Evolutionary conservation across 164 flowering plant genomes (phyloP), one percentile per base, ranked within the genome.

Genomic region (Chloranthus sessilifolius): DNA sequence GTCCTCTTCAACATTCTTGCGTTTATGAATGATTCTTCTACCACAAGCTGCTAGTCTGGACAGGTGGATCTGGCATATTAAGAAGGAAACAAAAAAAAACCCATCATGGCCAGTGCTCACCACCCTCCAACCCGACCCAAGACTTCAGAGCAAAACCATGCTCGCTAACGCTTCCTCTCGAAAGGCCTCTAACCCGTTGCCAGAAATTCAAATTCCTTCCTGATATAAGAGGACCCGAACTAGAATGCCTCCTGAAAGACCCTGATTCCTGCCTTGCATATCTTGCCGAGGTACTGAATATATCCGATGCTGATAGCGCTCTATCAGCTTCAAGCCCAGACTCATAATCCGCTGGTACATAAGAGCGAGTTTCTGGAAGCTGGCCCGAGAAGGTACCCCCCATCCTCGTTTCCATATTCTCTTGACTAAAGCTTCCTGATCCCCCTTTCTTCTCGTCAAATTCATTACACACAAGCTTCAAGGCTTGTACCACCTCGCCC

Each of bases 401-500:
- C 36, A 30, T 69, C 39, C 60, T 56, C 2, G 59, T 55, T 39
- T 76, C 81, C 50, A 71, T 19, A 51, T 70, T 77, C 50, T 71
- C 90, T 38, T 31, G 73, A 64, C 76, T 75, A 26, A 61, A 63
- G 38, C 53, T 72, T 57, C 65, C 67, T 24, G 80, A 70, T 2
- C 67, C 78, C 0, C 48, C 28, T 57, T 61, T 73, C n/a, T 76
- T 60, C 47, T 76, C 81, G 19, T 82, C 91, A 55, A 77, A 72
- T 63, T 92, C 95, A 30, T 73, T 73, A 40, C 81, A 88, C 3
- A 92, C 81, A n/a, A 88, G 68, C 64, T 88, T 92, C 53, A 92
- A 57, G 20, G 98, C 98, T 58, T 92, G 98, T 12, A 92, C 98
- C 19, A 92, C 96, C 72, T 92, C 98, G 2, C 98, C 94, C 96